Conservation (phyloP, 768 basidiomycete genomes). For the Sporobolomyces phaffii region DNA sequence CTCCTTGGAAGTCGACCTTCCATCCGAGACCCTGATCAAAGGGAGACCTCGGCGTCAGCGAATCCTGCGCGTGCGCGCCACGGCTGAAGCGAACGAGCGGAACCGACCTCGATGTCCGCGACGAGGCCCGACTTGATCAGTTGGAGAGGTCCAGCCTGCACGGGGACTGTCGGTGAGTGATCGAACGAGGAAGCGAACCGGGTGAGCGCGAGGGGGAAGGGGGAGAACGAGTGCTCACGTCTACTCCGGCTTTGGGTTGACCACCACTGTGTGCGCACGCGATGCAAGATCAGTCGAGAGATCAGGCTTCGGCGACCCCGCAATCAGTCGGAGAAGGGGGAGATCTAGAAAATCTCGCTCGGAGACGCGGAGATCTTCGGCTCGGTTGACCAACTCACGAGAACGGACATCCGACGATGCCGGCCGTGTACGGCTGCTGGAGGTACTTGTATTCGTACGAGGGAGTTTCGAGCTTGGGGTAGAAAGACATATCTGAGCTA, state of each 20-base stretch:
- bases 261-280: constrained; percentile 42
- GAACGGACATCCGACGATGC: constrained; percentile 95
- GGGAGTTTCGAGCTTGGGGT: constrained; percentile 12
- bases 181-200: constrained; percentile 26
- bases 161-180: constrained; percentile 21
- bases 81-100: neutral
- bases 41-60: neutral
- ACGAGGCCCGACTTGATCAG: constrained; percentile 81
- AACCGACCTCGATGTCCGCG: constrained; percentile 34
- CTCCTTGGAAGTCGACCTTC: constrained; percentile 78
- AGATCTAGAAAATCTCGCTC: neutral
- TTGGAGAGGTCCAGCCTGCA: constrained; percentile 66
- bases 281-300: neutral
- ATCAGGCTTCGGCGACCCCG: neutral
- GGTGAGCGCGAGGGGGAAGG: neutral
- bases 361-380: neutral
- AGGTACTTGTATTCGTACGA: constrained; percentile 28
- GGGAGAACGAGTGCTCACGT: constrained; percentile 45
- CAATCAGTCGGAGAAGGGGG: too few species aligned
- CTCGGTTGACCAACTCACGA: constrained; percentile 54
- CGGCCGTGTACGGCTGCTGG: constrained; percentile 63
- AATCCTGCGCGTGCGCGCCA: neutral
- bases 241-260: constrained; percentile 72
- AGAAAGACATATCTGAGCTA: constrained; percentile 5
- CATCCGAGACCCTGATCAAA: constrained; percentile 58